A percentile compares a stretch with the other conserved stretches of the same genome.
phyloP scores from a whole-genome alignment of 108 stramenopile species.

The Skeletonema marinoi region DNA sequence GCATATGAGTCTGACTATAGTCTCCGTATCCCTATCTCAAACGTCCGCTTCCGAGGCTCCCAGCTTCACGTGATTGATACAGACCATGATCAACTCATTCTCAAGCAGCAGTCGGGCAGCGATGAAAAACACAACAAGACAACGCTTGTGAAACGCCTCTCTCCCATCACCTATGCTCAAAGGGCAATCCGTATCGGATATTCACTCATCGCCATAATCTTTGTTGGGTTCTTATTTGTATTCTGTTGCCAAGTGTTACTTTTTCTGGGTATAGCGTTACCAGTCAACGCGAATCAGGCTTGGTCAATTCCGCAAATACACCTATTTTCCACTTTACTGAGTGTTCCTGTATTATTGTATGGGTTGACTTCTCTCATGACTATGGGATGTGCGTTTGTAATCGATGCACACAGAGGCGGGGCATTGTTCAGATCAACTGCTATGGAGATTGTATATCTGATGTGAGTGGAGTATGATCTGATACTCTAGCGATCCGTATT shows the following conservation, averaged over 20 bases:
- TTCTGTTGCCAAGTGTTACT: constrained; percentile 69
- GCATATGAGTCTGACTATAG: constrained; percentile 63
- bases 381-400: constrained; percentile 57
- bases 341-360: constrained; percentile 52
- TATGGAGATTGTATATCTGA: constrained; percentile 44
- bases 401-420: constrained; percentile 47
- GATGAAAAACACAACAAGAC: constrained; percentile 6
- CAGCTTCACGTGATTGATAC: constrained; percentile 50
- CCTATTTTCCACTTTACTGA: constrained; percentile 47
- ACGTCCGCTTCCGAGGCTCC: constrained; percentile 47
- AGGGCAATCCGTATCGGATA: constrained; percentile 50
- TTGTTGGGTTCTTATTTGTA: constrained; percentile 66
- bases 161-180: constrained; percentile 34
- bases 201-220: constrained; percentile 56
- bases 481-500: constrained; percentile 35
- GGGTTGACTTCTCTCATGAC: constrained; percentile 61
- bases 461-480: constrained; percentile 11
- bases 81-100: constrained; percentile 52
- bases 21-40: constrained; percentile 49
- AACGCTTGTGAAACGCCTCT: constrained; percentile 52
- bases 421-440: constrained; percentile 23
- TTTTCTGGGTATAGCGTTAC: constrained; percentile 58
- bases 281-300: constrained; percentile 41
- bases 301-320: neutral
- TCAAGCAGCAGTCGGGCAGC: constrained; percentile 29